Evolutionary conservation across 2,329 filamentous ascomycete genomes (phyloP), one percentile per base, ranked within the genome.

Genomic region (Chaetomium strumarium): DNA sequence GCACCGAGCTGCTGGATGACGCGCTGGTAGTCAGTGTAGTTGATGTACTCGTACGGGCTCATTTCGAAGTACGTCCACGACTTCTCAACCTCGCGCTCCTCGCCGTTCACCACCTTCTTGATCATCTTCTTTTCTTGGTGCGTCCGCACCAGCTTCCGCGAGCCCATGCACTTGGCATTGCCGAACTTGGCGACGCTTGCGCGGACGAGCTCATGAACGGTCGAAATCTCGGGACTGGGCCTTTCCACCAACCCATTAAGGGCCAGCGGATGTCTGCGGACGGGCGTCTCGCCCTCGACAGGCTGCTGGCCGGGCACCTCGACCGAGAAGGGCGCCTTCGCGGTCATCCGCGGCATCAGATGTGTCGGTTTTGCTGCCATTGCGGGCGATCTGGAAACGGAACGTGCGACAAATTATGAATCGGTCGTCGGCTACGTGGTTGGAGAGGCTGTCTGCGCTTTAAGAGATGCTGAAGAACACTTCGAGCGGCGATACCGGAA

Each of bases 11-110:
- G 76, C 38, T 87, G 72, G 20, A 77, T 79, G 62, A 85, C 73
- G 66, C 82, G 77, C 74, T 91, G 83, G 66, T 90, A 93, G 69
- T 93, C 85, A 62, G 80, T 77, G 71, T 88, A 95, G 65, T 78
- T 85, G 66, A 86, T 76, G 75, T 86, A 95, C 56, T 83, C 79
- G 75, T 92, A 95, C 47, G 75, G 76, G 66, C 85, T 86, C 63
- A 92, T 81, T 75, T 95, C 89, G 67, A 89, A 93, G 71, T 87
- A 95, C 52, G 84, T 86, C 89, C 89, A 95, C 65, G 88, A 58
- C 81, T 95, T 95, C 68, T 92, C 86, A 29, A 91, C 80, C 70
- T 90, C 81, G 64, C 80, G 74, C 75, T 92, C 85, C 64, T 85
- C 79, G 59, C 89, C 89, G 67, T 93, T 87, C 41, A 95, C 75